A percentile compares a stretch with the other conserved stretches of the same genome.
These are phyloP conservation scores for Agastache rugosa DNA, from an alignment of 257 asterid species.

Conservation along the genomic window DNA sequence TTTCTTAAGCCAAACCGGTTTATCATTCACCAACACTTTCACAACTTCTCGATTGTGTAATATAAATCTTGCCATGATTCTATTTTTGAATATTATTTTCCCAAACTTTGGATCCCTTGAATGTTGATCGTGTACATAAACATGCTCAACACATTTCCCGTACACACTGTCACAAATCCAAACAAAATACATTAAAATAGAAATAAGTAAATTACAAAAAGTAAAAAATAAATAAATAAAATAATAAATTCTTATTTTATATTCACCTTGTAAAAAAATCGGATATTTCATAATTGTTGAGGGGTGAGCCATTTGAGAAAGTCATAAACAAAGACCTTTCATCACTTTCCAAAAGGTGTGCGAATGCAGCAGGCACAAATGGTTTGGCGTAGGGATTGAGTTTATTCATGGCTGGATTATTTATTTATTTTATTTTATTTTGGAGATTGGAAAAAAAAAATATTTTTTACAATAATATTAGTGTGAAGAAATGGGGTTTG, in stretches of 20 bases:
- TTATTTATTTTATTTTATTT: background rate
- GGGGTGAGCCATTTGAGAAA: constrained; percentile 10
- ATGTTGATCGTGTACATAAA: background rate
- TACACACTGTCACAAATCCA: background rate
- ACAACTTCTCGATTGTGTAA: background rate
- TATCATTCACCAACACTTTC: background rate
- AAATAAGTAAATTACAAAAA: background rate
- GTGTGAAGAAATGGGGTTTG: background rate
- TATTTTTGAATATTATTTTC: background rate
- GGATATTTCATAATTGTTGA: background rate
- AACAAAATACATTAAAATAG: background rate
- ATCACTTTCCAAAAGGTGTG: background rate
- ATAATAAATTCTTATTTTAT: background rate
- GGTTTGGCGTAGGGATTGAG: constrained; percentile 18
- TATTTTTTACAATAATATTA: background rate
- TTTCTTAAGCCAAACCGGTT: constrained; percentile 5
- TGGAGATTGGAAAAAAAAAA: background rate
- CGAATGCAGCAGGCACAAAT: background rate
- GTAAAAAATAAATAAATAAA: background rate
- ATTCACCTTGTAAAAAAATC: background rate
- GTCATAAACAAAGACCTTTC: constrained; percentile 22
- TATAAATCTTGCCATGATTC: background rate
- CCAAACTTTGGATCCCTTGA: background rate
- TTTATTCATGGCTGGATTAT: background rate
- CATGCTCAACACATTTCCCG: constrained; percentile 2